Conservation (phyloP, 768 basidiomycete species). For the Ramaria sp. region DNA sequence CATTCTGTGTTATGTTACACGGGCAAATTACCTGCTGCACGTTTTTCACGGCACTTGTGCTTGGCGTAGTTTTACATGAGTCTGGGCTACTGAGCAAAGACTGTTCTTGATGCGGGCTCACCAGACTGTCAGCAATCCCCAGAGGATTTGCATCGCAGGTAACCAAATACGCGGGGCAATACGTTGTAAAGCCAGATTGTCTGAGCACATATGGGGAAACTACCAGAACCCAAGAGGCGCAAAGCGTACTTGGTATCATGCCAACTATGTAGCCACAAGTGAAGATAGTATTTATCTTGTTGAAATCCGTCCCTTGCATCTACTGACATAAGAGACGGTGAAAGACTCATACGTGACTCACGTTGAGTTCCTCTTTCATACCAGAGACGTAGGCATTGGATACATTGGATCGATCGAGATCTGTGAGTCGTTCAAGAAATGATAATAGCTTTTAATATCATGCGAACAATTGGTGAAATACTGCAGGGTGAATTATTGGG, state of each 20-base stretch:
- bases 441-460: background rate
- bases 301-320: constrained; percentile 55
- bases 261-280: constrained; percentile 69
- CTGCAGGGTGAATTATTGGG: constrained; percentile 18
- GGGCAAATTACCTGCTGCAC: constrained; percentile 38
- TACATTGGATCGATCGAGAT: constrained; percentile 59
- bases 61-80: constrained; percentile 14
- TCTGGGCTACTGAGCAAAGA: background rate
- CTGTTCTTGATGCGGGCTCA: constrained; percentile 15
- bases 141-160: constrained; percentile 52
- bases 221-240: background rate
- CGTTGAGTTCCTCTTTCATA: constrained; percentile 57
- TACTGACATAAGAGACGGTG: background rate
- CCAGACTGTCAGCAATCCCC: constrained; percentile 60
- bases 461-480: constrained; percentile 56
- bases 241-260: constrained; percentile 51
- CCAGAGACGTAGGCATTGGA: constrained; percentile 72
- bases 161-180: constrained; percentile 58
- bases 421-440: constrained; percentile 22
- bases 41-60: constrained; percentile 44
- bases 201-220: constrained; percentile 19
- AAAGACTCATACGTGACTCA: background rate
- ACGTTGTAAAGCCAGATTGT: constrained; percentile 57
- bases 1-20: background rate
- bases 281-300: constrained; percentile 62